phyloP scores from a whole-genome alignment of 2,329 filamentous ascomycete genomes.

The Microcyclospora pomicola region DNA sequence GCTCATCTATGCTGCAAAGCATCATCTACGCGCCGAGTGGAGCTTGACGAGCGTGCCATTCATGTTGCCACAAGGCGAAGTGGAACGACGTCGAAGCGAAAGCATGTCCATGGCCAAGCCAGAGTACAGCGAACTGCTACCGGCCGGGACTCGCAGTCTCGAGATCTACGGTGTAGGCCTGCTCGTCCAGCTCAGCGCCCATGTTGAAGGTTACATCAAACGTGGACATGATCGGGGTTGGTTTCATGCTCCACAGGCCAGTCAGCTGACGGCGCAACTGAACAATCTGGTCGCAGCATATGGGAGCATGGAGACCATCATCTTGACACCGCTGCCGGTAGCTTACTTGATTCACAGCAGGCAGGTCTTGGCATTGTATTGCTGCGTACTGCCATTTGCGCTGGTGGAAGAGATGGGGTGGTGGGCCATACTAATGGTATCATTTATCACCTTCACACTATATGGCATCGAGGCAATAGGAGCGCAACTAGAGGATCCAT shows the following conservation, averaged over 20 bases:
- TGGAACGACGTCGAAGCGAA: conserved; percentile 15
- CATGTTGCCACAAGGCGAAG: conserved; percentile 10
- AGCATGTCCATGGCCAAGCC: conserved; percentile 19
- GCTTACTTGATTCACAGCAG: conserved; percentile 52
- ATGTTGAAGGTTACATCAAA: conserved; percentile 47
- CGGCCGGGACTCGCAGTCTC: conserved; percentile 23
- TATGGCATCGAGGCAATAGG: conserved; percentile 53
- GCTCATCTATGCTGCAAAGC: conserved; percentile 49
- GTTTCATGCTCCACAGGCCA: conserved; percentile 47
- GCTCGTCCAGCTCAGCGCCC: conserved; percentile 46
- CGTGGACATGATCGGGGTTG: conserved; percentile 41
- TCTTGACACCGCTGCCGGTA: conserved; percentile 49
- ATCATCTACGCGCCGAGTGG: conserved; percentile 51
- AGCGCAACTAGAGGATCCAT: conserved; percentile 50
- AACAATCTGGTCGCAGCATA: conserved; percentile 45
- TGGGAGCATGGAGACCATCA: conserved; percentile 51
- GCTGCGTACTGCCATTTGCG: conserved; percentile 47
- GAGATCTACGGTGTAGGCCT: conserved; percentile 47
- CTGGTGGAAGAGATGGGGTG: conserved; percentile 50
- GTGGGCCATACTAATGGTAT: conserved; percentile 47
- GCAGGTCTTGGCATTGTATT: conserved; percentile 49
- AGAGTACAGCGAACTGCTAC: conserved; percentile 23
- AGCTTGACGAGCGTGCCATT: conserved; percentile 28
- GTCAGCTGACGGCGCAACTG: conserved; percentile 44
- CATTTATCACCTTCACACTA: conserved; percentile 48